Conservation (phyloP, 2,329 filamentous ascomycete species). For the Cercospora sp. region DNA sequence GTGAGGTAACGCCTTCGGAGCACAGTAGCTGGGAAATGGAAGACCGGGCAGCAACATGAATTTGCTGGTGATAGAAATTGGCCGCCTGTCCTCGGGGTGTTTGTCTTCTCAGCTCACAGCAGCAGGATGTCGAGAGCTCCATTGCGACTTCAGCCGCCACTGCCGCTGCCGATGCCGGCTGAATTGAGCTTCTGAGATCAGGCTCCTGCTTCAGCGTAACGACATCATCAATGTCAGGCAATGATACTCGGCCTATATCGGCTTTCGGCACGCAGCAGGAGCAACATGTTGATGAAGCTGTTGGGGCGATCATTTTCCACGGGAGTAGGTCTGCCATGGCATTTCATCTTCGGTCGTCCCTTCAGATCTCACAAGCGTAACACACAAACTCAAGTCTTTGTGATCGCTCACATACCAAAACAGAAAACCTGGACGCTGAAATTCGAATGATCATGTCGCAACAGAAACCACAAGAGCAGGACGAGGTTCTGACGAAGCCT, state of each 20-base stretch:
- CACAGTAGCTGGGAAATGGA: background rate
- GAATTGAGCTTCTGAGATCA: background rate
- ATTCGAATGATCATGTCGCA: constrained; percentile 4
- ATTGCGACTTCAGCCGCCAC: background rate
- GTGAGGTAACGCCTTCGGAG: background rate
- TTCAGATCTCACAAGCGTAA: background rate
- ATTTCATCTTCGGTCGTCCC: background rate
- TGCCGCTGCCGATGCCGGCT: background rate
- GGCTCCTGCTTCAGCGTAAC: background rate
- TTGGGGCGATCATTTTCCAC: constrained; percentile 3
- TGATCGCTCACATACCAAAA: background rate
- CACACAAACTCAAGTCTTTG: background rate
- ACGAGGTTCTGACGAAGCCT: background rate
- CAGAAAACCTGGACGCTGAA: constrained; percentile 6
- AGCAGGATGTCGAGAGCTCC: background rate
- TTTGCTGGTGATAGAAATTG: background rate
- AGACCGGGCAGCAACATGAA: background rate
- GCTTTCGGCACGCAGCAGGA: background rate
- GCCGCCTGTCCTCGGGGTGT: background rate
- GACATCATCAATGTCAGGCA: background rate
- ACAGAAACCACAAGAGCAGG: background rate
- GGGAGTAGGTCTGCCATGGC: constrained; percentile 12
- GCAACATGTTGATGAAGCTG: constrained; percentile 1
- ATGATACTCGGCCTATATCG: background rate
- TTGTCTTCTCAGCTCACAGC: background rate